A percentile compares a stretch with the other conserved stretches of the same genome.
These are phyloP conservation scores for Aureobasidium sp. DNA, from an alignment of 2,329 filamentous ascomycete genomes.

Conservation along the genomic window DNA sequence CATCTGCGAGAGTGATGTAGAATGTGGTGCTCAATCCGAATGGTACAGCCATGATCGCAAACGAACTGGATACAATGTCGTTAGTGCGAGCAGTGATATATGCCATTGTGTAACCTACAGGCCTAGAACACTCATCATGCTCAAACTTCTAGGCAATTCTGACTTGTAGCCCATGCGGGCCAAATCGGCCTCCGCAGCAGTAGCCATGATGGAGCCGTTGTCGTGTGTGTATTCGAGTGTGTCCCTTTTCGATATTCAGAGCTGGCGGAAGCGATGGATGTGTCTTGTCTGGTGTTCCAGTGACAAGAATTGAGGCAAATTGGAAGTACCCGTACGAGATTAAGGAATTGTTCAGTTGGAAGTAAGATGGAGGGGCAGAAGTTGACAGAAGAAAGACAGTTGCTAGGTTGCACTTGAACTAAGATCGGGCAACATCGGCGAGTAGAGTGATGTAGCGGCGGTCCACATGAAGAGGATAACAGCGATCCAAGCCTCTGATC, in stretches of 20 bases:
- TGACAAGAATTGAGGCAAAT: neutral
- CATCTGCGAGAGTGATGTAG: constrained; percentile 61
- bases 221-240: neutral
- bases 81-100: neutral
- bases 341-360: neutral
- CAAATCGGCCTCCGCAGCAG: constrained; percentile 52
- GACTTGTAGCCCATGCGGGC: constrained; percentile 62
- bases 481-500: neutral
- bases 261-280: neutral
- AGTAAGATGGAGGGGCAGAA: neutral
- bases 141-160: constrained; percentile 59
- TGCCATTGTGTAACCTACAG: constrained; percentile 31
- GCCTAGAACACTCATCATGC: constrained; percentile 63
- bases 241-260: neutral
- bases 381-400: neutral
- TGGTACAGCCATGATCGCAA: constrained; percentile 68
- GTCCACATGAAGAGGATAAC: neutral
- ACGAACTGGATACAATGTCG: constrained; percentile 39
- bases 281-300: neutral
- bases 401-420: neutral
- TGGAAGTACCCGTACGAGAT: no score
- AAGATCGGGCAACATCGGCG: constrained; percentile 6
- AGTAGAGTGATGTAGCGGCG: constrained; percentile 1
- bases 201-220: constrained; percentile 18
- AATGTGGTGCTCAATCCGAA: constrained; percentile 63